phyloP scores from a whole-genome alignment of 2,329 filamentous ascomycete species.

The Penicillium capsulatum region DNA sequence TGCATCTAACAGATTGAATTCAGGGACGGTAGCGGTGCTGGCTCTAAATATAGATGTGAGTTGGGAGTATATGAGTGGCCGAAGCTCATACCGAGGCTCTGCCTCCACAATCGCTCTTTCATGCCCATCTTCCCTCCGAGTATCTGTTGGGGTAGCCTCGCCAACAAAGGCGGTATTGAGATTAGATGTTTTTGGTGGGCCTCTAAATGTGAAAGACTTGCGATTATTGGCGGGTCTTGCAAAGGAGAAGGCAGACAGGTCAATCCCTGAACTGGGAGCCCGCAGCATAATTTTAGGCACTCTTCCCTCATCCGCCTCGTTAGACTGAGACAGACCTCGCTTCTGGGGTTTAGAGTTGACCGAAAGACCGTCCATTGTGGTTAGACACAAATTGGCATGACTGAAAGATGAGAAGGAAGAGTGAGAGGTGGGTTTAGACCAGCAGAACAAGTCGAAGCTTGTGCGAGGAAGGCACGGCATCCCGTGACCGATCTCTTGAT shows the following conservation, averaged over 20 bases:
- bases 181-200: slow-evolving; percentile 1
- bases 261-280: slow-evolving; percentile 28
- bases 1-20: no score
- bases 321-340: background rate
- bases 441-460: background rate
- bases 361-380: background rate
- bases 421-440: no score
- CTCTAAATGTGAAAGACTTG: slow-evolving; percentile 23
- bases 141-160: background rate
- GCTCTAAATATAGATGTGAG: no score
- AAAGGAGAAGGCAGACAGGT: slow-evolving; percentile 32
- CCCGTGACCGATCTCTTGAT: slow-evolving; percentile 1
- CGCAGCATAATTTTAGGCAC: slow-evolving; percentile 28
- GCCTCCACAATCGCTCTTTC: no score
- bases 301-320: background rate
- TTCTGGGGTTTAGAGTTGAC: background rate
- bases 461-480: background rate
- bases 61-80: no score
- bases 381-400: no score
- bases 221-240: slow-evolving; percentile 27
- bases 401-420: no score
- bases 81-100: no score
- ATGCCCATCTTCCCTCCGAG: background rate
- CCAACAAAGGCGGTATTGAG: no score
- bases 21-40: no score